Conservation (phyloP, 2,329 filamentous ascomycete species). For the Hypoxylon sp. region DNA sequence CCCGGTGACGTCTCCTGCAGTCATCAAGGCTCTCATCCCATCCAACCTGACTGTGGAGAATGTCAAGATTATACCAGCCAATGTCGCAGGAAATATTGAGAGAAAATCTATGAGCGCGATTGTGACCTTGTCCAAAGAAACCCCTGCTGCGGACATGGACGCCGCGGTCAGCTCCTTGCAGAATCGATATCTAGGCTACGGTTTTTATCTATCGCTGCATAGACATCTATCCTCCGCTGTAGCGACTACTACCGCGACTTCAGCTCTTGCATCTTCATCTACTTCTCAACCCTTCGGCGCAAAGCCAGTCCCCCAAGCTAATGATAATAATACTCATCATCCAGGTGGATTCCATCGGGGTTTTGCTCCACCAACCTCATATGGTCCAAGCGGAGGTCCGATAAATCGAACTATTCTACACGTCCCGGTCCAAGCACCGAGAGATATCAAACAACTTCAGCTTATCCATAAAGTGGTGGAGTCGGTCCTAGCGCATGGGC, state of each 20-base stretch:
- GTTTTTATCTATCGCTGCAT: slow-evolving; percentile 81
- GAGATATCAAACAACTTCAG: slow-evolving; percentile 79
- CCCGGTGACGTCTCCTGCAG: slow-evolving; percentile 65
- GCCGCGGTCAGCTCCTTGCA: slow-evolving; percentile 78
- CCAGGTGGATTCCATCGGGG: slow-evolving; percentile 61
- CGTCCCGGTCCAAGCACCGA: slow-evolving; percentile 77
- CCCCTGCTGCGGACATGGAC: slow-evolving; percentile 84
- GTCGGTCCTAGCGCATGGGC: slow-evolving; percentile 77
- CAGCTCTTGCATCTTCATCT: slow-evolving; percentile 54
- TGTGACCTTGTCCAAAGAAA: slow-evolving; percentile 81
- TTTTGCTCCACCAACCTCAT: slow-evolving; percentile 81
- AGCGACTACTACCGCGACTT: slow-evolving; percentile 52
- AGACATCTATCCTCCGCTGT: slow-evolving; percentile 83
- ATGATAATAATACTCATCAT: slow-evolving; percentile 49
- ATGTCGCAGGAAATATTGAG: slow-evolving; percentile 63
- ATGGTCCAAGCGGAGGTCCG: slow-evolving; percentile 56
- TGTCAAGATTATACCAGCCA: slow-evolving; percentile 72
- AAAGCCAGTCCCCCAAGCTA: slow-evolving; percentile 63
- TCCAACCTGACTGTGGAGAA: slow-evolving; percentile 72
- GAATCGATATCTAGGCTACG: slow-evolving; percentile 85
- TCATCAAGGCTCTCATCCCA: slow-evolving; percentile 67
- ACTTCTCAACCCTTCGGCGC: slow-evolving; percentile 80
- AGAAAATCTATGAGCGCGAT: slow-evolving; percentile 80
- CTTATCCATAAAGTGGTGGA: slow-evolving; percentile 92
- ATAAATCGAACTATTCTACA: slow-evolving; percentile 61